phyloP scores from a whole-genome alignment of 495 filamentous ascomycete genomes.

The Penicillium cataractarum region DNA sequence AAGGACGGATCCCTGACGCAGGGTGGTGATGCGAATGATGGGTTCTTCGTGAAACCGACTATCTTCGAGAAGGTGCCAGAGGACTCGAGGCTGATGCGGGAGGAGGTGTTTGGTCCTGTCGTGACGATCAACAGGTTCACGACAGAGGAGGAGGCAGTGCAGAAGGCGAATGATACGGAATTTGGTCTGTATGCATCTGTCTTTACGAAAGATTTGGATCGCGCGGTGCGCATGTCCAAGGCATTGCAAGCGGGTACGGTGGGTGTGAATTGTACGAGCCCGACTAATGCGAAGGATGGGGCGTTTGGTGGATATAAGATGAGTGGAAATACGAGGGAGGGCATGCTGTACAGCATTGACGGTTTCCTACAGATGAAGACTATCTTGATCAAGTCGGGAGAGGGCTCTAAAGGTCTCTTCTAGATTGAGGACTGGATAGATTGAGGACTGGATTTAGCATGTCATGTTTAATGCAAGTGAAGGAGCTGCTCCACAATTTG shows the following conservation, averaged over 20 bases:
- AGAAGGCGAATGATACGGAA: slow-evolving; percentile 78
- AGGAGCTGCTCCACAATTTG: neutral
- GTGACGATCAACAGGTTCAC: slow-evolving; percentile 79
- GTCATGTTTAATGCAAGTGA: neutral
- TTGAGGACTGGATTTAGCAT: neutral
- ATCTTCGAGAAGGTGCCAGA: slow-evolving; percentile 70
- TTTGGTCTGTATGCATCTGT: slow-evolving; percentile 83
- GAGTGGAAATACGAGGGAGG: slow-evolving; percentile 82
- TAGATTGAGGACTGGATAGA: neutral
- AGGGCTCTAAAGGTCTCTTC: neutral
- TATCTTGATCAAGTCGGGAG: slow-evolving; percentile 34
- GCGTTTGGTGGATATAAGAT: slow-evolving; percentile 92
- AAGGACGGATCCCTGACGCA: slow-evolving; percentile 71
- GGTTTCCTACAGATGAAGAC: slow-evolving; percentile 56
- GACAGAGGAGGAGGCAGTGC: slow-evolving; percentile 78
- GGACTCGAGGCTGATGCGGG: slow-evolving; percentile 62
- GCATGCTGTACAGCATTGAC: slow-evolving; percentile 45
- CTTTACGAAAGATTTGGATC: slow-evolving; percentile 78
- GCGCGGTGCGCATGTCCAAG: slow-evolving; percentile 36
- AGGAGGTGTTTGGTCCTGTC: slow-evolving; percentile 88
- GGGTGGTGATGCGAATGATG: slow-evolving; percentile 67
- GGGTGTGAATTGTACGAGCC: slow-evolving; percentile 80
- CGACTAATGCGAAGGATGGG: slow-evolving; percentile 59
- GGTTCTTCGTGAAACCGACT: slow-evolving; percentile 71
- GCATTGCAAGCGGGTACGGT: slow-evolving; percentile 63